Evolutionary conservation across 1,139 yeast genomes (phyloP).

Genomic region (Suhomyces anneliseae): DNA sequence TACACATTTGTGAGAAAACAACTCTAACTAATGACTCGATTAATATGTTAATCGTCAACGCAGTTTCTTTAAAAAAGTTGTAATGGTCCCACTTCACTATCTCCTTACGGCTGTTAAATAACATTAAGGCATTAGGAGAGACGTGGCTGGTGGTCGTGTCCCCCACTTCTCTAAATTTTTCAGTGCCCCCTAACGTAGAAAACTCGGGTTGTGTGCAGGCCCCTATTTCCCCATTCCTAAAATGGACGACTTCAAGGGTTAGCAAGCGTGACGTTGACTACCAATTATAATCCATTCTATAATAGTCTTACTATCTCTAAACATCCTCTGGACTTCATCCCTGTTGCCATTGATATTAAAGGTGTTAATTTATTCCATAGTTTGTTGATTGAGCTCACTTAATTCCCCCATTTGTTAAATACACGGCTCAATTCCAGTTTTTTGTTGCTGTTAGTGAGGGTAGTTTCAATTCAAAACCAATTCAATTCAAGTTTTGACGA

Average conservation of each 20-base stretch:
- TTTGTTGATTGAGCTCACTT: not conserved
- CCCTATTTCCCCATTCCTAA: conserved; percentile 7
- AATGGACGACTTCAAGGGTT: conserved; percentile 10
- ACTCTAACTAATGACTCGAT: too few relatives aligned
- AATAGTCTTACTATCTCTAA: not conserved
- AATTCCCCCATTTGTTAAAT: not conserved
- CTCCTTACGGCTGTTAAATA: too few relatives aligned
- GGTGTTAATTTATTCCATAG: not conserved
- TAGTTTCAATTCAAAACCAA: not conserved
- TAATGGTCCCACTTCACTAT: too few relatives aligned
- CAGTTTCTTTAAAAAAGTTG: too few relatives aligned
- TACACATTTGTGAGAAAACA: too few relatives aligned
- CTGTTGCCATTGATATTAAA: not conserved
- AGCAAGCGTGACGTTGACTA: conserved; percentile 11
- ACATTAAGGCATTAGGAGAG: not conserved
- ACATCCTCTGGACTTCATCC: not conserved
- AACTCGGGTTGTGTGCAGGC: conserved; percentile 4
- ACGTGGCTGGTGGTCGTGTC: conserved; percentile 3
- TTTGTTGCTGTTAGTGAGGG: not conserved
- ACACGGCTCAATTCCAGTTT: not conserved
- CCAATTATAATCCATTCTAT: not conserved
- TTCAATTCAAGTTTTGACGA: not conserved
- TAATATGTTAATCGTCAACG: too few relatives aligned
- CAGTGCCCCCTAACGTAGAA: conserved; percentile 9
- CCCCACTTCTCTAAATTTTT: too few relatives aligned